Percentiles rank a stretch among this genome's conserved stretches.
phyloP scores from a whole-genome alignment of 345 rosid genomes.

The Ricinus communis region DNA sequence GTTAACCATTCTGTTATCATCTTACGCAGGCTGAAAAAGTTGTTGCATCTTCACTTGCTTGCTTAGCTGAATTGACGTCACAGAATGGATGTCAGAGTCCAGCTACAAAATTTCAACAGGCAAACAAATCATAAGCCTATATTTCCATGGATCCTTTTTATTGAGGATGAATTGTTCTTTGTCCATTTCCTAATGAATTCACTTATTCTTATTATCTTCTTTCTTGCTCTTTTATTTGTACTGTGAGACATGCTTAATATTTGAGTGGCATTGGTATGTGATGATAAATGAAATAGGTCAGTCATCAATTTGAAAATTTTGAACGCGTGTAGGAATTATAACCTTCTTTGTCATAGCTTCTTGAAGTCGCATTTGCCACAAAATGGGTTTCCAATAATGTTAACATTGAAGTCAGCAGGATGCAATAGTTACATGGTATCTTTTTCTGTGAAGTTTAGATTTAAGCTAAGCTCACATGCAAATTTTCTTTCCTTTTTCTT shows the following conservation, averaged over 20 bases:
- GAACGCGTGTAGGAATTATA: constrained; percentile 2
- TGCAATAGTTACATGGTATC: neutral
- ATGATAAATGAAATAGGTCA: neutral
- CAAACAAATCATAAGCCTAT: constrained; percentile 26
- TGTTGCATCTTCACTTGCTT: constrained; percentile 75
- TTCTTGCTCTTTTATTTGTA: neutral
- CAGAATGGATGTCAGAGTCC: constrained; percentile 31
- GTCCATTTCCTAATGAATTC: neutral
- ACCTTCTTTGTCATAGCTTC: neutral
- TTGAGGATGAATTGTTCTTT: neutral
- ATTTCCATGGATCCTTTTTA: neutral
- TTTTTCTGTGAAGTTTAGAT: constrained; percentile 13
- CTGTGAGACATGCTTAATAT: neutral
- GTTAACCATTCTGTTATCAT: neutral
- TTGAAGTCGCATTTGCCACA: neutral
- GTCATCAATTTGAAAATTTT: neutral
- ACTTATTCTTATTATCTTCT: constrained; percentile 10
- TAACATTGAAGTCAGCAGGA: neutral
- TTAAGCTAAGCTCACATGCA: constrained; percentile 7
- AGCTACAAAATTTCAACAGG: constrained; percentile 69
- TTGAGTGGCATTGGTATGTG: neutral
- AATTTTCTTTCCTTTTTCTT: neutral
- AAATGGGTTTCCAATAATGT: neutral
- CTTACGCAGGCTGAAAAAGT: constrained; percentile 73
- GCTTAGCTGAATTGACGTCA: constrained; percentile 52